A percentile compares a stretch with the other conserved stretches of the same genome.
Conservation (phyloP, 257 asterid species). For the Forsythia viridissima region DNA sequence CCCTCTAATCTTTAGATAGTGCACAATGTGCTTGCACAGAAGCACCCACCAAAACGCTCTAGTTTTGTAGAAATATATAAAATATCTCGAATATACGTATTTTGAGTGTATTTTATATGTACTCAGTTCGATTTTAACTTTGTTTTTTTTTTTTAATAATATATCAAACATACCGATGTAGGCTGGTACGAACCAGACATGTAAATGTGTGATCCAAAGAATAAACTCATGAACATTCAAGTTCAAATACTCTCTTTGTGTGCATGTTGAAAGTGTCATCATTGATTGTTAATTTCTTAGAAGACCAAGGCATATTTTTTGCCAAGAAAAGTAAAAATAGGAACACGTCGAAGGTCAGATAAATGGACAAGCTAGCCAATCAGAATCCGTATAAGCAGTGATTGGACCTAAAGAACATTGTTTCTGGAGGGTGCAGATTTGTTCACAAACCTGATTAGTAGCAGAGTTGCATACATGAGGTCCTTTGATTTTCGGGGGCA, state of each 20-base stretch:
- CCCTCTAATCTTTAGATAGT: slow-evolving; percentile 21
- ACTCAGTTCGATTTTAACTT: too few relatives aligned
- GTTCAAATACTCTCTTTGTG: too few relatives aligned
- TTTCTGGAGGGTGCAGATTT: too few relatives aligned
- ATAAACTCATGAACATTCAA: not conserved
- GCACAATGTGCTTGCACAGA: slow-evolving; percentile 49
- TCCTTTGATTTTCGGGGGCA: too few relatives aligned
- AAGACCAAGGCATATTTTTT: not conserved
- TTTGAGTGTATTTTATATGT: too few relatives aligned
- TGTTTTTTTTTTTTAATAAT: too few relatives aligned
- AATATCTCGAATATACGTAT: too few relatives aligned
- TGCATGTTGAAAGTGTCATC: not conserved
- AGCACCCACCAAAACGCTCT: slow-evolving; percentile 32
- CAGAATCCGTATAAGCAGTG: not conserved
- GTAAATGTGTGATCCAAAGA: too few relatives aligned
- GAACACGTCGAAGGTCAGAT: not conserved
- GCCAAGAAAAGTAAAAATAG: not conserved
- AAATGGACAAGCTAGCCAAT: not conserved
- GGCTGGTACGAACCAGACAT: too few relatives aligned
- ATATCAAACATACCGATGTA: too few relatives aligned
- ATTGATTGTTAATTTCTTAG: not conserved
- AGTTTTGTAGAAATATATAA: not conserved
- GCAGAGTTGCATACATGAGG: too few relatives aligned
- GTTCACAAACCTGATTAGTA: too few relatives aligned
- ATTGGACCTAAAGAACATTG: not conserved